Percentiles rank a stretch among this genome's conserved stretches.
phyloP scores from a whole-genome alignment of 495 filamentous ascomycete species.

The Aspergillus steynii region DNA sequence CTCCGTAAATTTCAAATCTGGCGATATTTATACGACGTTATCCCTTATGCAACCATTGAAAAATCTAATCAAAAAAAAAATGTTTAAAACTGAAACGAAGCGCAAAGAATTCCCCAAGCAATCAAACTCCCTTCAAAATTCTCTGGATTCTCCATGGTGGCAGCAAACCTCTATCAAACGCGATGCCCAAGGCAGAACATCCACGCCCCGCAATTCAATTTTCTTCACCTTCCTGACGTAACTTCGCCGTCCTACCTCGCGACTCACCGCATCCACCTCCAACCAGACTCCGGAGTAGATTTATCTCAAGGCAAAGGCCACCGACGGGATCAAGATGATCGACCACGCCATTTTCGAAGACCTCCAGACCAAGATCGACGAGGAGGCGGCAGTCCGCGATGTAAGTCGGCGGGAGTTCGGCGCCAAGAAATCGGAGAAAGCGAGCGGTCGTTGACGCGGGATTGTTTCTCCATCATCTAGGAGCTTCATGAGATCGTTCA shows the following conservation, averaged over 20 bases:
- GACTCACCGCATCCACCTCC: slow-evolving; percentile 13
- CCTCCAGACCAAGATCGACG: slow-evolving; percentile 87
- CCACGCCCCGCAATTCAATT: slow-evolving; percentile 25
- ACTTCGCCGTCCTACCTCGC: slow-evolving; percentile 14
- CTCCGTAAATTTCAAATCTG: no score
- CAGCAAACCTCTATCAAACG: neutral
- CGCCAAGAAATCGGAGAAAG: slow-evolving; percentile 15
- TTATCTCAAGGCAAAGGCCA: neutral
- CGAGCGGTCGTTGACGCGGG: neutral
- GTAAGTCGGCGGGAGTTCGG: slow-evolving; percentile 37
- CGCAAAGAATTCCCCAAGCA: neutral
- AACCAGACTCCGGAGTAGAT: slow-evolving; percentile 1
- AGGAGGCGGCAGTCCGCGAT: slow-evolving; percentile 78
- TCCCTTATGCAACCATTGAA: no score
- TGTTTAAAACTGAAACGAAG: neutral
- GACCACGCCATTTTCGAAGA: slow-evolving; percentile 83
- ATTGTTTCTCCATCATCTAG: slow-evolving; percentile 26
- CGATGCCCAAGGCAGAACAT: slow-evolving; percentile 8
- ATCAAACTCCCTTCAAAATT: neutral
- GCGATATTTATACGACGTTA: no score
- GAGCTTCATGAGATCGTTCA: slow-evolving; percentile 80
- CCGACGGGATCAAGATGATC: slow-evolving; percentile 47
- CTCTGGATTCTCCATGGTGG: neutral
- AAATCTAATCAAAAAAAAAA: neutral
- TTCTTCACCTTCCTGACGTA: slow-evolving; percentile 22